phyloP scores from a whole-genome alignment of 139 green algal genomes.

The Nannochloris sp. region DNA sequence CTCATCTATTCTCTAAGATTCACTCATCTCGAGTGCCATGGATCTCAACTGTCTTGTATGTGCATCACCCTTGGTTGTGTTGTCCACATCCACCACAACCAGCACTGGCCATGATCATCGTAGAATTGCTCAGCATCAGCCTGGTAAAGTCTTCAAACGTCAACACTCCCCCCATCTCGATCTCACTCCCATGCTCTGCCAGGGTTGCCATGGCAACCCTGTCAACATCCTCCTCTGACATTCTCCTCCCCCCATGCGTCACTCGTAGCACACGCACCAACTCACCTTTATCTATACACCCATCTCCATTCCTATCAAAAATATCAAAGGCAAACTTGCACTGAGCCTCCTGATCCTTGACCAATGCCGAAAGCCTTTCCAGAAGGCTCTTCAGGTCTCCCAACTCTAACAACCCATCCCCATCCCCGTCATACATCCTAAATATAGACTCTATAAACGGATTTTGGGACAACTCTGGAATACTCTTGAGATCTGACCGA shows the following conservation, averaged over 20 bases:
- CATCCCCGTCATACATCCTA: slow-evolving; percentile 23
- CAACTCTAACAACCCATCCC: neutral
- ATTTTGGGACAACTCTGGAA: slow-evolving; percentile 35
- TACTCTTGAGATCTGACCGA: slow-evolving; percentile 20
- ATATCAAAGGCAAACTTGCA: slow-evolving; percentile 27
- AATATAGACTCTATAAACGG: slow-evolving; percentile 37
- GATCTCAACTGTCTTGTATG: no score
- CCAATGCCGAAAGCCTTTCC: neutral
- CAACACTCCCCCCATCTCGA: neutral
- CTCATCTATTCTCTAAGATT: no score
- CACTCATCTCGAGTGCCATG: no score
- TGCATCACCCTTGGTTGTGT: no score
- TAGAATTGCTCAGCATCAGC: no score
- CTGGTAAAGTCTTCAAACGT: no score
- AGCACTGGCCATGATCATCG: no score
- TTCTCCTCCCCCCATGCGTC: slow-evolving; percentile 17
- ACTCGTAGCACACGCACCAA: slow-evolving; percentile 19
- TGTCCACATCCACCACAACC: no score
- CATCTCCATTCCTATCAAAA: slow-evolving; percentile 32
- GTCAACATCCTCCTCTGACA: slow-evolving; percentile 26
- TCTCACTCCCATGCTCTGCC: neutral
- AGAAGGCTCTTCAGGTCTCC: neutral
- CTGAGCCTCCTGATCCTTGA: neutral
- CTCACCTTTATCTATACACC: slow-evolving; percentile 24
- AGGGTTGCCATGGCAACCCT: slow-evolving; percentile 7